Evolutionary conservation across 2,329 filamentous ascomycete species (phyloP), one percentile per base, ranked within the genome.

Genomic region (Cladorrhinum sp.): DNA sequence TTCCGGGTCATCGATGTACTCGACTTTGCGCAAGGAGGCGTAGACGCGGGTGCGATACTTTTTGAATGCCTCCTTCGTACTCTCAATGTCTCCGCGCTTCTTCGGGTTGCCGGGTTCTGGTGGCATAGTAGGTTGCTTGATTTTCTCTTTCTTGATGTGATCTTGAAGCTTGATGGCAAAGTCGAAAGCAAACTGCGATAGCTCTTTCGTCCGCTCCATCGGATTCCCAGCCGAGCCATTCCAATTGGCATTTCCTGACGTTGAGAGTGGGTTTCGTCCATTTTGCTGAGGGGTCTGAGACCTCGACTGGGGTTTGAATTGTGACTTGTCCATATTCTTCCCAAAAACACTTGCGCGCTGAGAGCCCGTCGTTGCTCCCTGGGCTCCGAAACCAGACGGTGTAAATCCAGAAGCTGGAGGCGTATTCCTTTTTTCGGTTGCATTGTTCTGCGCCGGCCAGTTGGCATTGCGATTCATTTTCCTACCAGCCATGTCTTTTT

Each of bases 1-100:
- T 29, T 86, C 81, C 2, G 86, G 86, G 64, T 89, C 84, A 70
- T 89, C 86, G 59, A 89, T 84, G 7, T 87, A 74, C 10, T 81
- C 82, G 13, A 80, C 84, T 62, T 79, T 81, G 59, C 86, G 84
- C 48, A 89, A 73, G 3, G 81, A 83, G 13, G 77, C 76, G 54
- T 86, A 82, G 7, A 82, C 85, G 62, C 78, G 81, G 57, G 77
- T 77, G 58, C 85, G 79, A 65, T 87, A 88, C 10, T 73, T 74
- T 64, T 84, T 85, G 69, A 83, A 84, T 18, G 77, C 73, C 53
- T 84, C 80, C 50, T 84, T 78, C 60, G 86, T 82, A 55, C 73
- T 76, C 58, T 85, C 80, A 70, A 87, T 80, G 12, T 76, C 77
- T 9, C 72, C 74, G 63, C 81, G 80, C 65, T 79, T 80, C 22